Evolutionary conservation across 306 rosid species (phyloP), one percentile per base, ranked within the genome.

Genomic region (Pyrus bretschneideri): DNA sequence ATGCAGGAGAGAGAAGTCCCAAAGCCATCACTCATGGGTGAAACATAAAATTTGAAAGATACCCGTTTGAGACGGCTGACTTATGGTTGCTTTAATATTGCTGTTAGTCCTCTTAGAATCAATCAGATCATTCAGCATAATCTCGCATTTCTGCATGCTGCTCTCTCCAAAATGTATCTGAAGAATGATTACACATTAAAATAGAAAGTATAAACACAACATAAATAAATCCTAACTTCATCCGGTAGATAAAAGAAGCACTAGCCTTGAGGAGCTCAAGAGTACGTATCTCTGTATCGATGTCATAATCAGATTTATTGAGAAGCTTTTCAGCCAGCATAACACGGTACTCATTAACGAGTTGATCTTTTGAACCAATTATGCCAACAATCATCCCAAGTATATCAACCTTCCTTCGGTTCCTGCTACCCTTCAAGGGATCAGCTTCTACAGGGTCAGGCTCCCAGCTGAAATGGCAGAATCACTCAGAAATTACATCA

Each of bases 381-480:
- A 94, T 90, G 81, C 97, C 87, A 60, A 94, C 98, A 76, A 94
- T 88, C 97, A 94, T 94, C 82, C 97, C 97, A 83, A 94, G 98
- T 81, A 94, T 90, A 87, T 94, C 98, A 83, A 90, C 97, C 77
- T 94, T 94, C 88, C 93, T 87, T 75, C 87, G 86, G 81, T 82
- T 90, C 88, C 97, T 85, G 80, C 95, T 91, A 75, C 98, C 96
- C 80, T 94, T 94, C 77, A 72, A 81, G 63, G 97, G 97, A 83
- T 92, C 97, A 68, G 97, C 98, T 89, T 94, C 98, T 76, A 92
- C 96, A 66, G 98, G 98, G 73, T 94, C 98, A 76, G 98, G 97
- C 82, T 94, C 93, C 98, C 98, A 94, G 69, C 98, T 94, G 91
- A 81, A 87, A 84, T 67, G 40, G 35, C 72, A 84, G 33, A 77